A percentile compares a stretch with the other conserved stretches of the same genome.
phyloP scores from a whole-genome alignment of 164 flowering plant genomes.

The Chloranthus sessilifolius region DNA sequence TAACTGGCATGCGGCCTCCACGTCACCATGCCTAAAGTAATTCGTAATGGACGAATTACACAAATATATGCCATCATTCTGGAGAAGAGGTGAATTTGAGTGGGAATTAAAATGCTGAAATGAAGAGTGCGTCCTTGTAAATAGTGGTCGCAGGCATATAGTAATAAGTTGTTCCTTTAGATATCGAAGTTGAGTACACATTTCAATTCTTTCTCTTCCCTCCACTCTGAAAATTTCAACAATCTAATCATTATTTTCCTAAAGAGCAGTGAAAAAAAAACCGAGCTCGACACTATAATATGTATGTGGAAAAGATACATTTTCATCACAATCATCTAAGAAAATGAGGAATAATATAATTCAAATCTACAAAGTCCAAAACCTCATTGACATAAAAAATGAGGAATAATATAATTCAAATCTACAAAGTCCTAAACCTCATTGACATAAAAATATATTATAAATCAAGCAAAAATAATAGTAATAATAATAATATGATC shows the following conservation, averaged over 20 bases:
- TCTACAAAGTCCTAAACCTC: too few relatives aligned
- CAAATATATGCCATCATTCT: constrained; percentile 10
- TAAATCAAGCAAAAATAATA: too few relatives aligned
- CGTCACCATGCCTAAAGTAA: constrained; percentile 19
- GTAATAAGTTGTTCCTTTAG: neutral
- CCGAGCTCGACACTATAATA: too few relatives aligned
- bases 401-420: too few relatives aligned
- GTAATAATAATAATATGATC: too few relatives aligned
- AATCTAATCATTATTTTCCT: neutral
- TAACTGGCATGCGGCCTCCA: constrained; percentile 14
- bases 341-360: too few relatives aligned
- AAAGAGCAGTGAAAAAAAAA: neutral
- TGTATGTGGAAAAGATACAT: too few relatives aligned
- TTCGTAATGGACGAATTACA: constrained; percentile 17
- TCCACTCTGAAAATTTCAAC: neutral
- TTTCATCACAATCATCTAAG: too few relatives aligned
- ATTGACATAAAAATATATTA: too few relatives aligned
- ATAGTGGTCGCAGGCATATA: neutral
- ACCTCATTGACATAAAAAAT: too few relatives aligned
- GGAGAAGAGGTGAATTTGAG: neutral
- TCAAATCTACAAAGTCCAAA: too few relatives aligned
- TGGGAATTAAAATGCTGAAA: constrained; percentile 1
- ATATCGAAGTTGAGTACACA: constrained; percentile 2
- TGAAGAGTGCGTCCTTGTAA: neutral
- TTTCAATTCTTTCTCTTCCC: constrained; percentile 9